phyloP scores from a whole-genome alignment of 805 yeast genomes.

The Teunomyces kruisii region DNA sequence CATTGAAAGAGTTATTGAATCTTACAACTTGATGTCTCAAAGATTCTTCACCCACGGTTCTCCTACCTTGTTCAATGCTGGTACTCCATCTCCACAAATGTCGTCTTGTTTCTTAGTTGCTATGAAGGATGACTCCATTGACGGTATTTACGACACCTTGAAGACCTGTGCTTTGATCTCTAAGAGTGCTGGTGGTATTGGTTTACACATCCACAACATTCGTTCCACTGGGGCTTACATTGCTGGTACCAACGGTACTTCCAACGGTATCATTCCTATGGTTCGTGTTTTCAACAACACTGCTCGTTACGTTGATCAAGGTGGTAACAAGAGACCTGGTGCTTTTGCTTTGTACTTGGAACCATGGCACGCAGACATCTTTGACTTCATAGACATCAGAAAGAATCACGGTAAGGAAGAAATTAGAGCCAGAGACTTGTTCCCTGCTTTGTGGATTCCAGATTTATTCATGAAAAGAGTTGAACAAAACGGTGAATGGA shows the following conservation, averaged over 20 bases:
- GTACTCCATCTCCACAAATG: constrained; percentile 60
- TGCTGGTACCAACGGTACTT: constrained; percentile 63
- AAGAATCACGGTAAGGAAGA: constrained; percentile 67
- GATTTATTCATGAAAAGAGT: constrained; percentile 63
- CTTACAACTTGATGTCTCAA: constrained; percentile 60
- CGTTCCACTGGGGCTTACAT: constrained; percentile 60
- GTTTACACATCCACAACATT: constrained; percentile 60
- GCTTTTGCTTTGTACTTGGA: constrained; percentile 61
- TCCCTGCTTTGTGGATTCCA: constrained; percentile 64
- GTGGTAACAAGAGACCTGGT: constrained; percentile 67
- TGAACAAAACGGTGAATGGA: constrained; percentile 56
- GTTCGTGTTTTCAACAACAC: constrained; percentile 62
- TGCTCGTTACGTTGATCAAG: constrained; percentile 64
- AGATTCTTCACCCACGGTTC: constrained; percentile 61
- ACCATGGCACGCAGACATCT: constrained; percentile 64
- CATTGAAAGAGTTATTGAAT: constrained; percentile 51
- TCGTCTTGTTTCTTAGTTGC: constrained; percentile 64
- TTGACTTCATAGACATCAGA: constrained; percentile 58
- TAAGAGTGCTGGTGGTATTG: constrained; percentile 64
- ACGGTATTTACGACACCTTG: constrained; percentile 60
- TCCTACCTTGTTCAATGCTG: constrained; percentile 62
- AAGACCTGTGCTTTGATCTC: constrained; percentile 63
- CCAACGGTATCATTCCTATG: constrained; percentile 64
- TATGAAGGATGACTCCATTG: constrained; percentile 63
- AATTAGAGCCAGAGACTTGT: constrained; percentile 60